phyloP scores from a whole-genome alignment of 495 filamentous ascomycete genomes.

The Neurospora sp. region DNA sequence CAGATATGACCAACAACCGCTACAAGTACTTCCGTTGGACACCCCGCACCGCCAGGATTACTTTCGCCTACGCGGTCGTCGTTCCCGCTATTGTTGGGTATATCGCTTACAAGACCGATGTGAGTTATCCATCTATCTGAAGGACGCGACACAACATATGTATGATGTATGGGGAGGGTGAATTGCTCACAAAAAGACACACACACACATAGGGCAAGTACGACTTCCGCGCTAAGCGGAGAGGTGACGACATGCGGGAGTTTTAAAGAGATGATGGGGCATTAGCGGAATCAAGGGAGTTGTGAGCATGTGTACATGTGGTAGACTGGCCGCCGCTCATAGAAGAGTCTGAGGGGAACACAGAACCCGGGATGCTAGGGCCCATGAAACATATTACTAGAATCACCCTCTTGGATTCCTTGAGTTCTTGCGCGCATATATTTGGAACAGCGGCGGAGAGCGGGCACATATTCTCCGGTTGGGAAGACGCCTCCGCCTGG shows the following conservation, averaged over 20 bases:
- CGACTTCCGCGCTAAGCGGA: slow-evolving; percentile 76
- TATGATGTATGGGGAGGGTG: background rate
- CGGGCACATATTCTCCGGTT: background rate
- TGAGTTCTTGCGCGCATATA: background rate
- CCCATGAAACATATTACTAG: background rate
- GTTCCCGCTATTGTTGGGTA: slow-evolving; percentile 61
- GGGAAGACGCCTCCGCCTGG: too few relatives aligned
- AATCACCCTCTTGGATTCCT: background rate
- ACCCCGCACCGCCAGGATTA: slow-evolving; percentile 64
- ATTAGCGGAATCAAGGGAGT: background rate
- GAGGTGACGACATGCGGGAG: slow-evolving; percentile 69
- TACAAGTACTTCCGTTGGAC: slow-evolving; percentile 96
- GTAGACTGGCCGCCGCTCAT: background rate
- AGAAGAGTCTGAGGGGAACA: background rate
- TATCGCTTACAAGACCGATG: slow-evolving; percentile 68
- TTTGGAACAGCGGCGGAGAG: background rate
- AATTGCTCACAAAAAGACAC: background rate
- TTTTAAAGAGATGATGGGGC: slow-evolving; percentile 35
- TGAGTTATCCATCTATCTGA: slow-evolving; percentile 37
- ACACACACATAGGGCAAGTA: slow-evolving; percentile 60
- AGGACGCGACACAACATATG: background rate
- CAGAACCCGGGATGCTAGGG: background rate
- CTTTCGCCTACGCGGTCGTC: slow-evolving; percentile 59
- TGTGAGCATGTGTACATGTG: slow-evolving; percentile 19
- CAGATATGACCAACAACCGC: slow-evolving; percentile 77